These are phyloP conservation scores for Rutstroemia sp. DNA, from an alignment of 2,329 filamentous ascomycete genomes.

Conservation along the genomic window DNA sequence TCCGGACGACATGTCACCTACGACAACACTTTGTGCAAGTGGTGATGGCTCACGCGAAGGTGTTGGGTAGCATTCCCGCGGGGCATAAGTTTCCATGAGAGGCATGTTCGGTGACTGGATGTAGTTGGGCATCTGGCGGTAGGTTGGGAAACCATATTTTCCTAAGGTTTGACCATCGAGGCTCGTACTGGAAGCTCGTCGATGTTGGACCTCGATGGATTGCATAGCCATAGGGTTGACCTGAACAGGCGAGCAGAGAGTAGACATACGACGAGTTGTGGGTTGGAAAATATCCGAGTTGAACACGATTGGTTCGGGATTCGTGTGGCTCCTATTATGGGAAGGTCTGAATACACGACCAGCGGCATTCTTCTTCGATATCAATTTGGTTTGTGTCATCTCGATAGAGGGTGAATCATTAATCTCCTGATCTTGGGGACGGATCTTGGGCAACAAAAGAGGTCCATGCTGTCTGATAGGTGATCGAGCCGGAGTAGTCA, in stretches of 20 bases:
- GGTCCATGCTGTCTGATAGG: constrained; percentile 74
- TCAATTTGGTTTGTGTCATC: constrained; percentile 48
- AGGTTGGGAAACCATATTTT: constrained; percentile 77
- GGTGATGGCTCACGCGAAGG: constrained; percentile 39
- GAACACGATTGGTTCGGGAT: constrained; percentile 46
- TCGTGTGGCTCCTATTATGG: constrained; percentile 53
- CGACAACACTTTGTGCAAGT: constrained; percentile 26
- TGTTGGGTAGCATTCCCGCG: constrained; percentile 31
- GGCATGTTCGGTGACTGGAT: constrained; percentile 28
- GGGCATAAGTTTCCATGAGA: constrained; percentile 34
- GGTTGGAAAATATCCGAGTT: constrained; percentile 19
- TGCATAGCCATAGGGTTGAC: constrained; percentile 15
- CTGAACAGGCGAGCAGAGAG: constrained; percentile 26
- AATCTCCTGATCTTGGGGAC: constrained; percentile 73
- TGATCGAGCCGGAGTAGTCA: constrained; percentile 63
- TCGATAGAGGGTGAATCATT: constrained; percentile 41
- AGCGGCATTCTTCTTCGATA: constrained; percentile 23
- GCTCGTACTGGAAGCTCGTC: constrained; percentile 60
- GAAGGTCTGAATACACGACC: constrained; percentile 35
- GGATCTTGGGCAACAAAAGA: constrained; percentile 76
- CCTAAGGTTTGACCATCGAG: constrained; percentile 59
- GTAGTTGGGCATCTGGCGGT: constrained; percentile 63
- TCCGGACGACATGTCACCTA: constrained; percentile 29
- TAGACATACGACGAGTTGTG: constrained; percentile 25
- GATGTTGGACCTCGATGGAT: constrained; percentile 34